Conservation (phyloP, 2,329 filamentous ascomycete genomes). For the Fusarium sp. region DNA sequence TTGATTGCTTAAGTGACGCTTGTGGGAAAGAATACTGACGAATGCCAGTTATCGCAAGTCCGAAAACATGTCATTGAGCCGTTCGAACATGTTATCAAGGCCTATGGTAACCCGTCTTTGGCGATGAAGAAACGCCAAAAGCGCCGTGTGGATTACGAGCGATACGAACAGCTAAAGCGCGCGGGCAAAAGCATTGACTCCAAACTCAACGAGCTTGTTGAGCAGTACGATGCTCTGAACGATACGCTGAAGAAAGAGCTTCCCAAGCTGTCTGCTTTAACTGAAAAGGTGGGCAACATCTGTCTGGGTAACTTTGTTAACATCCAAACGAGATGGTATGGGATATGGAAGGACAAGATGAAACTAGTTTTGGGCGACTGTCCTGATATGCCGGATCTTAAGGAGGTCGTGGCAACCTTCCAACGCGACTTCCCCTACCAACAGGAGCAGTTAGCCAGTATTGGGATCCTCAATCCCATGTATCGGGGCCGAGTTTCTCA, state of each 20-base stretch:
- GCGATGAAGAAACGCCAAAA: slow-evolving; percentile 96
- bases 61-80: slow-evolving; percentile 86
- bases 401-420: slow-evolving; percentile 81
- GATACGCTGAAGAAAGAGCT: slow-evolving; percentile 93
- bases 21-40: neutral
- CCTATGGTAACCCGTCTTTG: slow-evolving; percentile 84
- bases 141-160: slow-evolving; percentile 88
- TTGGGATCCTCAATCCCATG: slow-evolving; percentile 82
- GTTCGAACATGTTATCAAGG: slow-evolving; percentile 78
- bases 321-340: slow-evolving; percentile 85
- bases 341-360: slow-evolving; percentile 85
- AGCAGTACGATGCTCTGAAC: slow-evolving; percentile 91
- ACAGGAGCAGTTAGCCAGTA: slow-evolving; percentile 74
- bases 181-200: slow-evolving; percentile 87
- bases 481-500: slow-evolving; percentile 67
- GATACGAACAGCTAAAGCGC: slow-evolving; percentile 79
- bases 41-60: slow-evolving; percentile 67
- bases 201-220: slow-evolving; percentile 82
- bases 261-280: slow-evolving; percentile 82
- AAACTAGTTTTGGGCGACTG: slow-evolving; percentile 75
- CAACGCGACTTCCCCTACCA: slow-evolving; percentile 79
- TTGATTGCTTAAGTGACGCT: slow-evolving; percentile 20
- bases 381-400: slow-evolving; percentile 69
- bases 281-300: slow-evolving; percentile 83
- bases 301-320: slow-evolving; percentile 85